Percentiles rank a stretch among this genome's conserved stretches.
Evolutionary conservation across 208 protist species (phyloP).

Genomic region (Porcisia hertigi): DNA sequence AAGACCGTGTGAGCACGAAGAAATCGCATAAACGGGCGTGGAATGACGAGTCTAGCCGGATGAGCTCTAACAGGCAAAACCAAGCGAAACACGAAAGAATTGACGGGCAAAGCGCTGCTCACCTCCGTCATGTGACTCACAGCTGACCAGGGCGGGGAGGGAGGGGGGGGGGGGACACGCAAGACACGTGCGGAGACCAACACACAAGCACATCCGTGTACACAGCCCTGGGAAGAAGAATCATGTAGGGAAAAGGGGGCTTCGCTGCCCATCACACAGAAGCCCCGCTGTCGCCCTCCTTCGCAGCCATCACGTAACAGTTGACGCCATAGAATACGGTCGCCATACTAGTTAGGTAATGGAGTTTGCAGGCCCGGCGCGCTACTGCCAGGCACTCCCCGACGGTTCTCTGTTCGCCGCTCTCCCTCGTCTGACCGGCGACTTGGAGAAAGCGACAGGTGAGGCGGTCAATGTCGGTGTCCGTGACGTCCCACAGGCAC

Average conservation of each 20-base stretch:
- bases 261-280: neutral
- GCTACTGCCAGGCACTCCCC: conserved; percentile 56
- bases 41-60: neutral
- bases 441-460: conserved; percentile 43
- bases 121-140: neutral
- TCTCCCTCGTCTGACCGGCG: neutral
- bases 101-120: neutral
- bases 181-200: neutral
- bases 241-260: conserved; percentile 10
- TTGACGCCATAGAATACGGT: conserved; percentile 69
- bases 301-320: conserved; percentile 4
- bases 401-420: conserved; percentile 19
- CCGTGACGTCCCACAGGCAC: conserved; percentile 81
- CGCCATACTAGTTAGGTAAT: conserved; percentile 54
- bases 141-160: neutral
- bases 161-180: neutral
- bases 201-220: neutral
- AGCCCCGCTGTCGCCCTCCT: neutral
- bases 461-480: conserved; percentile 77
- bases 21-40: neutral
- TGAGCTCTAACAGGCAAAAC: conserved; percentile 2
- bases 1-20: neutral
- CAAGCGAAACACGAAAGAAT: neutral
- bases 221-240: neutral
- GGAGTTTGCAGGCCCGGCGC: conserved; percentile 50